phyloP scores from a whole-genome alignment of 2,329 filamentous ascomycete species.

The Colletotrichum sp. region DNA sequence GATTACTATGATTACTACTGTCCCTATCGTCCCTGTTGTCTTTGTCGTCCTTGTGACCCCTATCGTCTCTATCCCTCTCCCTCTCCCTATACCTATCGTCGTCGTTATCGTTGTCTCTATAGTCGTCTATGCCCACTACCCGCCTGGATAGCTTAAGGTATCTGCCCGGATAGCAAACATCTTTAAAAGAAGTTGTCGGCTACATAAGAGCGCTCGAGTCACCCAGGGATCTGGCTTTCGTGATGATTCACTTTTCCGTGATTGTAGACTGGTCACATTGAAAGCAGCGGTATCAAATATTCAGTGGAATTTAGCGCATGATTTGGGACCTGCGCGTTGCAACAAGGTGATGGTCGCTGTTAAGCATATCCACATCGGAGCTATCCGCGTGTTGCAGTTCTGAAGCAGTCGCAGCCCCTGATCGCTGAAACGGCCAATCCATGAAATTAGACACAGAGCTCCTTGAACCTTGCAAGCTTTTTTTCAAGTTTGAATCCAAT shows the following conservation, averaged over 20 bases:
- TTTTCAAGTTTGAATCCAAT: not conserved
- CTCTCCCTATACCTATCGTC: too few relatives aligned
- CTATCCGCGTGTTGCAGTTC: not conserved
- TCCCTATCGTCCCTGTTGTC: too few relatives aligned
- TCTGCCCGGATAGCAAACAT: too few relatives aligned
- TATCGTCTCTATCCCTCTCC: too few relatives aligned
- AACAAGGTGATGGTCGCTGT: not conserved
- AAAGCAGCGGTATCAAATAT: not conserved
- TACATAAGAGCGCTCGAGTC: too few relatives aligned
- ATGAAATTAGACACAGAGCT: not conserved
- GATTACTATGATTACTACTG: accelerated
- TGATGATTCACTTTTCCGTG: not conserved
- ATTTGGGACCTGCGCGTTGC: not conserved
- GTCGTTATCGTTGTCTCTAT: too few relatives aligned
- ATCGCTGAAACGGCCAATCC: not conserved
- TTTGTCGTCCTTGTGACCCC: too few relatives aligned
- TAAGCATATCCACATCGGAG: not conserved
- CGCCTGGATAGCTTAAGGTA: too few relatives aligned
- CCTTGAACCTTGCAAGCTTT: not conserved
- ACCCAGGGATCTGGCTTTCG: not conserved
- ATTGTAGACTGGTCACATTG: accelerated
- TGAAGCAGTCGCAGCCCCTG: not conserved
- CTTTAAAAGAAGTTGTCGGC: too few relatives aligned
- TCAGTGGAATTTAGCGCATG: too few relatives aligned
- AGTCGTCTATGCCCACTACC: too few relatives aligned